A percentile compares a stretch with the other conserved stretches of the same genome.
Conservation (phyloP, 2,329 filamentous ascomycete species). For the Ascochyta pisi region DNA sequence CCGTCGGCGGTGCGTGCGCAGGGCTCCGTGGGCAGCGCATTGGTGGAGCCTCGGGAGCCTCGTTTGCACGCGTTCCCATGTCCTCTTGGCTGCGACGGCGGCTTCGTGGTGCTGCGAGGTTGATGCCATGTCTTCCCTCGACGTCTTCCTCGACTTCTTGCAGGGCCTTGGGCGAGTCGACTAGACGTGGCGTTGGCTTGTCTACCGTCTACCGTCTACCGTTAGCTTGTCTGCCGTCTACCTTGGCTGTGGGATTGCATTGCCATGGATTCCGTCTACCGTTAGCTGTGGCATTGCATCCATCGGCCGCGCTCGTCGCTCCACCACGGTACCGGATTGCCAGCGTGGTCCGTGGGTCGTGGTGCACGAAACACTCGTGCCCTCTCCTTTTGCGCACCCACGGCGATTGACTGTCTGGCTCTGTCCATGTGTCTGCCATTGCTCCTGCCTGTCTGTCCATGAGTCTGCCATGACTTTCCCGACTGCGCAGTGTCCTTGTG, state of each 20-base stretch:
- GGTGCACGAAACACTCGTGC: constrained; percentile 20
- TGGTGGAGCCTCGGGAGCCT: neutral
- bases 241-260: too few relatives aligned
- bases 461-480: constrained; percentile 33
- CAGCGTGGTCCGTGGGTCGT: constrained; percentile 11
- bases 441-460: constrained; percentile 51
- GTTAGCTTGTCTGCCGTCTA: neutral
- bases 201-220: neutral
- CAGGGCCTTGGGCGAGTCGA: too few relatives aligned
- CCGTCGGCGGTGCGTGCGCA: neutral
- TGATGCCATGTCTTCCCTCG: too few relatives aligned
- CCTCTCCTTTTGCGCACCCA: constrained; percentile 10
- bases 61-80: neutral
- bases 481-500: constrained; percentile 10
- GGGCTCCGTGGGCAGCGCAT: constrained; percentile 10
- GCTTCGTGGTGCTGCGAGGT: too few relatives aligned
- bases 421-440: constrained; percentile 47
- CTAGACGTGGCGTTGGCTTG: neutral
- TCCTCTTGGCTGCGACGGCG: neutral
- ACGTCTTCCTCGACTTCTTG: too few relatives aligned
- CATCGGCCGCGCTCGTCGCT: constrained; percentile 1
- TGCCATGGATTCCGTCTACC: too few relatives aligned
- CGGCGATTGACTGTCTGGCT: neutral
- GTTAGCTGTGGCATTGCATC: neutral
- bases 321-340: constrained; percentile 11